phyloP scores from a whole-genome alignment of 23 red algal species.

The Porphyridium purpureum region DNA sequence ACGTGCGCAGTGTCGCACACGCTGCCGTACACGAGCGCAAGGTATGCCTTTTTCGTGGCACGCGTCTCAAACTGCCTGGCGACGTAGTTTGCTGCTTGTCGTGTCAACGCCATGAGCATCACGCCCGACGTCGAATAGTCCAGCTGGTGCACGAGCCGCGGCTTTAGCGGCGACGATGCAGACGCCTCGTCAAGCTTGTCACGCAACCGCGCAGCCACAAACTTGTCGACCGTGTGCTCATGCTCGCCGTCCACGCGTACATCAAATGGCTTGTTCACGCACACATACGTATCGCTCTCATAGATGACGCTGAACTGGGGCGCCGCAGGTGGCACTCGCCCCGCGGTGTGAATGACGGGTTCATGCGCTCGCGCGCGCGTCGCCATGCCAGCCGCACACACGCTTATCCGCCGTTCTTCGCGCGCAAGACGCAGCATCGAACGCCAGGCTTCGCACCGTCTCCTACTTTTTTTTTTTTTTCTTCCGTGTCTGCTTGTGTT shows the following conservation, averaged over 20 bases:
- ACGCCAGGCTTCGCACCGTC: no score
- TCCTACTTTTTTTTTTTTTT: no score
- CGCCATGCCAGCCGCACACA: no score
- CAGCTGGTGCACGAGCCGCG: constrained; percentile 56
- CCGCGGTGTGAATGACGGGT: no score
- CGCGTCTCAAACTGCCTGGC: constrained; percentile 45
- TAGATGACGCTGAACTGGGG: constrained; percentile 22
- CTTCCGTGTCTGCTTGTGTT: no score
- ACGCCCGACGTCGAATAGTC: constrained; percentile 97
- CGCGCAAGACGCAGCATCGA: no score
- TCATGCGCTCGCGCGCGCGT: no score
- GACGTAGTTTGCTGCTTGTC: constrained; percentile 28
- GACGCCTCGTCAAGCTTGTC: not conserved
- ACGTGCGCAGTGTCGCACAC: constrained; percentile 2
- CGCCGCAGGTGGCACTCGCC: not conserved
- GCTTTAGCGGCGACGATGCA: not conserved
- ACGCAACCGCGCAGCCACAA: constrained; percentile 14
- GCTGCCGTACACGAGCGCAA: constrained; percentile 65
- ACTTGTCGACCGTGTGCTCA: constrained; percentile 39
- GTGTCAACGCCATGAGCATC: constrained; percentile 36
- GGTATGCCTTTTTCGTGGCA: constrained; percentile 38
- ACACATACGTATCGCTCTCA: constrained; percentile 36
- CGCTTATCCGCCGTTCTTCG: no score
- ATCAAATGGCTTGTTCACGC: constrained; percentile 72
- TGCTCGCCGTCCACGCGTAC: constrained; percentile 80